Evolutionary conservation across 257 asterid species (phyloP).

Genomic region (Catharanthus roseus): DNA sequence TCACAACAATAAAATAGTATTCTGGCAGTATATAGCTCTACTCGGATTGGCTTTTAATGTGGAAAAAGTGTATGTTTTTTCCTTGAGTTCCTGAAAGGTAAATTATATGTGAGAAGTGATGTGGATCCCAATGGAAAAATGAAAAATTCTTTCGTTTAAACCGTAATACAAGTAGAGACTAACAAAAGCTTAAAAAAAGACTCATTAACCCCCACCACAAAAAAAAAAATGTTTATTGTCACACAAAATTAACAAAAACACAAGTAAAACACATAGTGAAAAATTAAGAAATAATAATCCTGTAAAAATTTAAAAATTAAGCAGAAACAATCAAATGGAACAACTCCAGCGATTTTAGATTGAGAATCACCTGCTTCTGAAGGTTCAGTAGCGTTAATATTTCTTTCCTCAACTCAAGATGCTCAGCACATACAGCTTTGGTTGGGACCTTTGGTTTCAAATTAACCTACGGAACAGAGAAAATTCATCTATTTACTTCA

Average conservation of each 20-base stretch:
- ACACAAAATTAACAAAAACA: no score
- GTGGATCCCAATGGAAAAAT: no score
- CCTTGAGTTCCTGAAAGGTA: no score
- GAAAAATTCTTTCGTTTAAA: no score
- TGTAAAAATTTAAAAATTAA: background rate
- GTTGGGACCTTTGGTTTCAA: conserved; percentile 97
- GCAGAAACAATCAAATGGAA: conserved; percentile 1
- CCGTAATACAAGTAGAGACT: background rate
- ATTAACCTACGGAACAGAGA: conserved; percentile 55
- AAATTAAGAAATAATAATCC: background rate
- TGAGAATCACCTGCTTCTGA: conserved; percentile 74
- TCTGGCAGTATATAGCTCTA: background rate
- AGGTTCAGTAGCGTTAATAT: conserved; percentile 78
- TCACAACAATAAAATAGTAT: background rate
- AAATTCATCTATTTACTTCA: conserved; percentile 12
- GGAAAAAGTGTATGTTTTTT: no score
- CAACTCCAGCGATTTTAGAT: background rate
- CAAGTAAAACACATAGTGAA: background rate
- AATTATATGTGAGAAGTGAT: no score
- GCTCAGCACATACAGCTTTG: conserved; percentile 85
- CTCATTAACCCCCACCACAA: background rate
- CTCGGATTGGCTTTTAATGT: no score
- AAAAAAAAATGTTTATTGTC: background rate
- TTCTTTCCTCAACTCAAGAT: conserved; percentile 95
- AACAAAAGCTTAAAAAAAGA: background rate